Percentiles rank a stretch among this genome's conserved stretches.
Evolutionary conservation across 257 asterid genomes (phyloP).

Genomic region (Penstemon davidsonii): DNA sequence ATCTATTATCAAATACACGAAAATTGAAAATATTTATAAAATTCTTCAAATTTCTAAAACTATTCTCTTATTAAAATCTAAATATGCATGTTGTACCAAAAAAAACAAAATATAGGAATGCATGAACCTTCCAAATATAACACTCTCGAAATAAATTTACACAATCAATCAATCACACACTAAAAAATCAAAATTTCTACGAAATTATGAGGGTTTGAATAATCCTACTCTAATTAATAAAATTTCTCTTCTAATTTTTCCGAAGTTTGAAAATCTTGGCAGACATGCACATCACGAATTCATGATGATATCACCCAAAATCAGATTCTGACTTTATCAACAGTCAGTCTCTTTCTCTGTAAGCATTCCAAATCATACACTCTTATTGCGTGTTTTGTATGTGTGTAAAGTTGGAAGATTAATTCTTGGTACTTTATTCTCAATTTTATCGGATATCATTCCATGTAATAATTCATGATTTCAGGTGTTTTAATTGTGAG

Average conservation of each 20-base stretch:
- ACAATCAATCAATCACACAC: background rate
- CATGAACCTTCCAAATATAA: no score
- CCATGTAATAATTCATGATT: background rate
- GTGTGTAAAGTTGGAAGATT: constrained; percentile 14
- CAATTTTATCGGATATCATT: constrained; percentile 1
- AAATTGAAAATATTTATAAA: no score
- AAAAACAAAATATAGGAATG: no score
- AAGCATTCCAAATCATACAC: background rate
- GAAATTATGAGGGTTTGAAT: constrained; percentile 11
- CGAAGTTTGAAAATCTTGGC: constrained; percentile 21
- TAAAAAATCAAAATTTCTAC: constrained; percentile 4
- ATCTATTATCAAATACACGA: no score
- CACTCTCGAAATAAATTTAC: no score
- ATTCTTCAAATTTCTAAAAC: no score
- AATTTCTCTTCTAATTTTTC: constrained; percentile 5
- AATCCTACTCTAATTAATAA: background rate
- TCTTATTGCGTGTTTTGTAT: constrained; percentile 10
- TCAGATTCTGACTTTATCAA: constrained; percentile 35
- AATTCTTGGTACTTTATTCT: constrained; percentile 8
- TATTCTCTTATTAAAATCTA: no score
- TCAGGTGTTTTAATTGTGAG: background rate
- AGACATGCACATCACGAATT: constrained; percentile 30
- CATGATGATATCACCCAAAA: constrained; percentile 20
- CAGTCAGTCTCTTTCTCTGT: constrained; percentile 12
- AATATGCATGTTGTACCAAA: no score